Conservation (phyloP, 768 basidiomycete species). For the Calocybe indica region DNA sequence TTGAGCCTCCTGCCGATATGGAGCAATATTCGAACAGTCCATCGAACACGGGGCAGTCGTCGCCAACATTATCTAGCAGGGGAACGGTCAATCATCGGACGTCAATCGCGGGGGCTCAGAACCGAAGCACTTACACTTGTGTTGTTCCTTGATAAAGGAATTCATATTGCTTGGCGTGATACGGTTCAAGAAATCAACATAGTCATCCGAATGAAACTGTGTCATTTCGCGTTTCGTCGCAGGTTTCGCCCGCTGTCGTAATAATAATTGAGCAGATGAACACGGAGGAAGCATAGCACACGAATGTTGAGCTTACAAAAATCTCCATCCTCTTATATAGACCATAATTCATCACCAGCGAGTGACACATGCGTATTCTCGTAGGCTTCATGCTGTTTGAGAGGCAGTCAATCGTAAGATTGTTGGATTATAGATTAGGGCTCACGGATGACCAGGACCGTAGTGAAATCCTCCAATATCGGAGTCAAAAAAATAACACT, state of each 20-base stretch:
- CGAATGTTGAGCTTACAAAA: conserved; percentile 63
- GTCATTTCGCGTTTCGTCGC: conserved; percentile 99
- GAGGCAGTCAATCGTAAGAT: background rate
- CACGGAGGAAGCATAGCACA: conserved; percentile 1
- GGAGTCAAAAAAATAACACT: conserved; percentile 99
- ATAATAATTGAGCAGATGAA: background rate
- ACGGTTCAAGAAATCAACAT: conserved; percentile 91
- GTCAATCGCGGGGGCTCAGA: background rate
- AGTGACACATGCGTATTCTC: conserved; percentile 98
- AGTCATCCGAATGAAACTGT: conserved; percentile 98
- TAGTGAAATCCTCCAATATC: conserved; percentile 99
- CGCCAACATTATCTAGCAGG: conserved; percentile 85
- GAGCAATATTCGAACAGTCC: conserved; percentile 99
- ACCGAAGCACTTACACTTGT: conserved; percentile 65
- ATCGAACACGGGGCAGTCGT: conserved; percentile 98
- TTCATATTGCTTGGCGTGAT: conserved; percentile 97
- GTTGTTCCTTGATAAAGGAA: conserved; percentile 88
- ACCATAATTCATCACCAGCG: conserved; percentile 99
- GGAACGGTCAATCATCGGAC: conserved; percentile 1
- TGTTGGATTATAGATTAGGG: conserved; percentile 8
- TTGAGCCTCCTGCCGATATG: conserved; percentile 98
- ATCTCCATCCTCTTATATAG: conserved; percentile 99
- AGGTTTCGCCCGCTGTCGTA: conserved; percentile 86
- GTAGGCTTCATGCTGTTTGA: conserved; percentile 87
- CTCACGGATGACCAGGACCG: conserved; percentile 94